These are phyloP conservation scores for Monosporascus sp. DNA, from an alignment of 2,329 filamentous ascomycete species.

Conservation along the genomic window DNA sequence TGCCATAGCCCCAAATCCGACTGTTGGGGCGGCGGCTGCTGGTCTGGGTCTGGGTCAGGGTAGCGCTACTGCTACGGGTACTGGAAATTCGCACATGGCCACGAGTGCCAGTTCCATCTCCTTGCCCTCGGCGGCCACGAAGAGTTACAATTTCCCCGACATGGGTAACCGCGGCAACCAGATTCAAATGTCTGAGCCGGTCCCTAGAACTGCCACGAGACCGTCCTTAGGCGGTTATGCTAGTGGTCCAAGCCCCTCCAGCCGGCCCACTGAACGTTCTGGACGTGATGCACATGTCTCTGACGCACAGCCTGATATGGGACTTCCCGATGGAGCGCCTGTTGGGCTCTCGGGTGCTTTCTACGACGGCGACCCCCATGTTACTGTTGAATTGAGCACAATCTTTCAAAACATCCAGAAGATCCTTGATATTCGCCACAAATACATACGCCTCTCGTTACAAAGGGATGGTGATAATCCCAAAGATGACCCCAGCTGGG, in stretches of 20 bases:
- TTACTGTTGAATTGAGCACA: constrained; percentile 74
- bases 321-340: constrained; percentile 53
- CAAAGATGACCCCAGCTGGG: constrained; percentile 76
- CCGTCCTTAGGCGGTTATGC: constrained; percentile 20
- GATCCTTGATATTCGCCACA: constrained; percentile 80
- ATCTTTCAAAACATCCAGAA: constrained; percentile 91
- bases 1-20: constrained; percentile 20
- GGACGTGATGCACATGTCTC: constrained; percentile 8
- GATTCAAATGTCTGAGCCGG: constrained; percentile 14
- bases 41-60: constrained; percentile 7
- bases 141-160: constrained; percentile 26
- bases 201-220: constrained; percentile 27
- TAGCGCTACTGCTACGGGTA: constrained; percentile 10
- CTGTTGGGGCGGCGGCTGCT: constrained; percentile 5
- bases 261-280: constrained; percentile 8
- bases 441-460: constrained; percentile 80
- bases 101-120: constrained; percentile 21
- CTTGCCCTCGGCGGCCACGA: constrained; percentile 19
- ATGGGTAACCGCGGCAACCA: constrained; percentile 18
- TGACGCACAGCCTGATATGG: constrained; percentile 19
- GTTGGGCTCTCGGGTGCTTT: constrained; percentile 61
- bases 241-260: constrained; percentile 6
- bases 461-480: constrained; percentile 83
- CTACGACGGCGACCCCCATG: constrained; percentile 67
- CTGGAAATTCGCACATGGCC: constrained; percentile 16